phyloP scores from a whole-genome alignment of 768 basidiomycete genomes.

The Hericium coralloides region DNA sequence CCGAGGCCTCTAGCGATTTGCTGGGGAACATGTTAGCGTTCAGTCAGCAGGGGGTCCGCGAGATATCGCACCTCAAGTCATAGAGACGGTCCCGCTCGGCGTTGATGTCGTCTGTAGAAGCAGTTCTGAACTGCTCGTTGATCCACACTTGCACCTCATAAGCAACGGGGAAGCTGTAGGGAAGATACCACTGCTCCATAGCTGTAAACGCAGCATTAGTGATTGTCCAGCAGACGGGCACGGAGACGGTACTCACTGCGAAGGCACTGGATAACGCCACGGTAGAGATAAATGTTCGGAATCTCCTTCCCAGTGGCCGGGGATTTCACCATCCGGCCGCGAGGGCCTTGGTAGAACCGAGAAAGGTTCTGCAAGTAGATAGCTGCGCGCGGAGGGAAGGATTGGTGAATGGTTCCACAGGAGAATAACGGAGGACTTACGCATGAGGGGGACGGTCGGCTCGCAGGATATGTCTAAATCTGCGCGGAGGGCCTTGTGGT shows the following conservation, averaged over 20 bases:
- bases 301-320: background rate
- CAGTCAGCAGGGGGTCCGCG: no score
- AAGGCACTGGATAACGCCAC: background rate
- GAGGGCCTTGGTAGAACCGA: background rate
- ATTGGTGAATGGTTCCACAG: no score
- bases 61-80: no score
- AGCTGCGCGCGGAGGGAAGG: no score
- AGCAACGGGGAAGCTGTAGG: conserved; percentile 14
- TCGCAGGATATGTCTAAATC: background rate
- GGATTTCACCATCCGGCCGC: background rate
- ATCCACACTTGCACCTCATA: conserved; percentile 18
- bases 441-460: background rate
- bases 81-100: no score
- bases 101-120: no score
- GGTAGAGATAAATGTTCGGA: background rate
- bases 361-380: no score
- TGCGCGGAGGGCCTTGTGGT: background rate
- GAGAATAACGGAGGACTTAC: background rate
- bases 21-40: background rate
- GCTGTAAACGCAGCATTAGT: background rate
- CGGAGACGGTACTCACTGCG: background rate
- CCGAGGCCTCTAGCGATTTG: background rate
- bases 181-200: background rate
- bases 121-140: conserved; percentile 19
- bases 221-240: no score